A percentile compares a stretch with the other conserved stretches of the same genome.
Conservation (phyloP, 306 rosid genomes). For the Macrotyloma uniflorum region DNA sequence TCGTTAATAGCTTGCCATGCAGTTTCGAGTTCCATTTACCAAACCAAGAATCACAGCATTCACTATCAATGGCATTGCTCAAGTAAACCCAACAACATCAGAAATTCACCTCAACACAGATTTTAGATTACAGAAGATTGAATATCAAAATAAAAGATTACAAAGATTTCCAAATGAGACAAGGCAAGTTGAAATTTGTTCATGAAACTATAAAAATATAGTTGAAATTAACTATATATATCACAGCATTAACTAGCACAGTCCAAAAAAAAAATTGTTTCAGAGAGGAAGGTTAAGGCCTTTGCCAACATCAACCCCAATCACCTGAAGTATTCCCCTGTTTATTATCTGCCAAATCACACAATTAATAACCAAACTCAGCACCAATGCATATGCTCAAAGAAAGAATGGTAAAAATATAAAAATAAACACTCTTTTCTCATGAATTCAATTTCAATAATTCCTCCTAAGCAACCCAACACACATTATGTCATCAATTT, state of each 20-base stretch:
- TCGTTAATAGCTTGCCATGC: background rate
- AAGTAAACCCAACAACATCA: background rate
- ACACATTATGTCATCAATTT: background rate
- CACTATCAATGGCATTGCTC: background rate
- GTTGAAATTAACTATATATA: background rate
- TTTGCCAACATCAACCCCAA: conserved; percentile 92
- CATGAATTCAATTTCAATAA: background rate
- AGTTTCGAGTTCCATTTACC: background rate
- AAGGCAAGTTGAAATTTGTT: background rate
- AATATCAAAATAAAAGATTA: background rate
- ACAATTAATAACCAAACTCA: background rate
- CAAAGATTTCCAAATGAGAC: conserved; percentile 5
- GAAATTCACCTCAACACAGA: background rate
- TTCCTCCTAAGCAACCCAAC: background rate
- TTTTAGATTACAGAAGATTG: conserved; percentile 4
- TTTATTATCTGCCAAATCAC: conserved; percentile 68
- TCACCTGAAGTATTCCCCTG: conserved; percentile 82
- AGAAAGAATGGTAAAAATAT: background rate
- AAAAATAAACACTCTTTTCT: background rate
- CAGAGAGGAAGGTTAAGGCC: conserved; percentile 88
- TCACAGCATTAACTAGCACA: background rate
- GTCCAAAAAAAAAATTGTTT: conserved; percentile 30
- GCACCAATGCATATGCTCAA: background rate
- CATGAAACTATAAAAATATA: background rate
- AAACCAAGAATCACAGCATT: background rate